These are phyloP conservation scores for Phaeosphaeriaceae sp. DNA, from an alignment of 2,329 filamentous ascomycete species.

Conservation along the genomic window DNA sequence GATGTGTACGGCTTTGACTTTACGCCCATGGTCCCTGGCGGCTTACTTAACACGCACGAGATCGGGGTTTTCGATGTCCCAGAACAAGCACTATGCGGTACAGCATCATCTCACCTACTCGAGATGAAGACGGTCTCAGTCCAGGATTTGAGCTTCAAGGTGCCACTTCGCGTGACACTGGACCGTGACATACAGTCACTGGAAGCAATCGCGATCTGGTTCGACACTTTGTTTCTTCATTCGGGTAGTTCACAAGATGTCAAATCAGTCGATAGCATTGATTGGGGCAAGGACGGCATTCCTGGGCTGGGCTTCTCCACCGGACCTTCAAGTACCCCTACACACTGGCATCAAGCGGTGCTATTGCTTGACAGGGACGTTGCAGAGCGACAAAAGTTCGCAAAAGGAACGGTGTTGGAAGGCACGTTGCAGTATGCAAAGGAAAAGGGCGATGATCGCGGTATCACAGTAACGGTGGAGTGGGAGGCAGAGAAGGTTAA, in stretches of 20 bases:
- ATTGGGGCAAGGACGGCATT: slow-evolving; percentile 64
- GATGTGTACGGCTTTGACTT: slow-evolving; percentile 96
- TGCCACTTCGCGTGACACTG: slow-evolving; percentile 69
- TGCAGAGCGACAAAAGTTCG: slow-evolving; percentile 44
- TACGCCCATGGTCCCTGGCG: slow-evolving; percentile 83
- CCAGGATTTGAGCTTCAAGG: slow-evolving; percentile 77
- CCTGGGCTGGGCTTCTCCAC: slow-evolving; percentile 85
- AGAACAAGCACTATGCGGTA: slow-evolving; percentile 51
- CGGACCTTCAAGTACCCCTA: slow-evolving; percentile 75
- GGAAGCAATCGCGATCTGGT: slow-evolving; percentile 93
- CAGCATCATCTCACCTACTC: slow-evolving; percentile 73
- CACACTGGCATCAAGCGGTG: slow-evolving; percentile 90
- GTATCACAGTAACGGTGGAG: slow-evolving; percentile 48
- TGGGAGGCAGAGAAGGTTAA: slow-evolving; percentile 46
- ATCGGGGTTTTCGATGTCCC: slow-evolving; percentile 44
- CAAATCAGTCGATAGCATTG: slow-evolving; percentile 61
- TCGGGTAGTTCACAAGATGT: slow-evolving; percentile 46
- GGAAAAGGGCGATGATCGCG: slow-evolving; percentile 54
- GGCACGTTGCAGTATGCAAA: slow-evolving; percentile 76
- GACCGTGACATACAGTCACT: slow-evolving; percentile 69
- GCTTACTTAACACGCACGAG: slow-evolving; percentile 71
- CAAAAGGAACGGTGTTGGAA: slow-evolving; percentile 69
- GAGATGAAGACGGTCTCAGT: slow-evolving; percentile 76
- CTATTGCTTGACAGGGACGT: slow-evolving; percentile 71
- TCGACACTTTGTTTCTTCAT: slow-evolving; percentile 88